Evolutionary conservation across 2,329 filamentous ascomycete genomes (phyloP), one percentile per base, ranked within the genome.

Genomic region (Byssoonygena ceratinophila): DNA sequence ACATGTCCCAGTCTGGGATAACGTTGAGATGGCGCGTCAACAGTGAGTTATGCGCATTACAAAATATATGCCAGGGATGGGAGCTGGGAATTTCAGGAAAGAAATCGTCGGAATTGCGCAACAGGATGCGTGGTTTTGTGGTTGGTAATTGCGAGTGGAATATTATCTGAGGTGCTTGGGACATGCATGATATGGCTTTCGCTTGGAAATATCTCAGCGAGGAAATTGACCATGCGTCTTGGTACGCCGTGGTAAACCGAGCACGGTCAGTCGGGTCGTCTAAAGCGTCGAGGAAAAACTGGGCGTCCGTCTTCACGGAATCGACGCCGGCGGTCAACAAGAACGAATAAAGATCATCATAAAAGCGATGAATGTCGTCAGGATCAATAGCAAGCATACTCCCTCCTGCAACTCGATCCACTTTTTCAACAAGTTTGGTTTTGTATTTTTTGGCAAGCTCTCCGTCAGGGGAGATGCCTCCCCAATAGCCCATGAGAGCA

Each of bases 41-140:
- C 0, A 97, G 74, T 29, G 81, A 77, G 65, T 94, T 96, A 68
- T 96, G 86, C 0, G 91, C 91, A 64, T 97, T 98, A 57, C 84
- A 81, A 75, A 94, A 98, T 32, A 97, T 78, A 66, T 98, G 92
- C 91, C 92, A 98, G 0, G 90, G 80, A 57, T 98, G 92, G 5
- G 85, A 88, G 0, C 81, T 78, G 0, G 83, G 79, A 3, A 89
- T 78, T 41, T 89, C 80, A 0, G 92, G 92, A 67, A 94, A 96
- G 74, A 90, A 98, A 68, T 97, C 73, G 51, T 83, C 90, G 0
- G 87, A 94, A 69, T 94, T 97, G 44, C 92, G 84, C 16, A 89
- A 78, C 0, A 90, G 74, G 22, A 94, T 76, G 0, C 80, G 74
- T 0, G 87, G 86, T 46, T 82, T 81, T 64, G 84, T 87, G n/a